phyloP scores from a whole-genome alignment of 2,329 filamentous ascomycete genomes.

The Tympanopsis confertula region DNA sequence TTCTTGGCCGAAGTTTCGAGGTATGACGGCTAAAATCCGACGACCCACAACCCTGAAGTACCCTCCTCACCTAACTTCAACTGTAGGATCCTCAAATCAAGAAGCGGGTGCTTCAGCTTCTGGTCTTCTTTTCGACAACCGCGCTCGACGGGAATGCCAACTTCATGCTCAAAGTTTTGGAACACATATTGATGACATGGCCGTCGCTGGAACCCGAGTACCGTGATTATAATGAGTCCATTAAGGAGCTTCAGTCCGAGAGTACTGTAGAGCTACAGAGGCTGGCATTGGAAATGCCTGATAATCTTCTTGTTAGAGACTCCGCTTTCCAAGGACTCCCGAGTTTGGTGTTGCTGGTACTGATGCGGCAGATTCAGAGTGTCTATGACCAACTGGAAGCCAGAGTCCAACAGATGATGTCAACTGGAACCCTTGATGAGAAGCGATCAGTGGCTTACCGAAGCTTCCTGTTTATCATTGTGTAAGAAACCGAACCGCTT shows the following conservation, averaged over 20 bases:
- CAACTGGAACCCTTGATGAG: conserved; percentile 63
- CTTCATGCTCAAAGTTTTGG: conserved; percentile 81
- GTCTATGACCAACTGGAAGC: conserved; percentile 80
- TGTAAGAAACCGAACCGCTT: conserved; percentile 34
- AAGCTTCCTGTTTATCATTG: conserved; percentile 87
- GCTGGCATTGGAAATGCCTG: conserved; percentile 79
- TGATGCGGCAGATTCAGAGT: too few relatives aligned
- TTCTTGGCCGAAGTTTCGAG: conserved; percentile 61
- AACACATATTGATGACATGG: conserved; percentile 79
- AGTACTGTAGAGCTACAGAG: conserved; percentile 81
- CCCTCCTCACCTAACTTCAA: conserved; percentile 6
- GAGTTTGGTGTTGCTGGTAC: too few relatives aligned
- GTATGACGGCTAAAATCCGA: conserved; percentile 13
- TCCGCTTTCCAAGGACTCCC: background rate
- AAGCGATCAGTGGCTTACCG: conserved; percentile 76
- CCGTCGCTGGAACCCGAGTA: conserved; percentile 62
- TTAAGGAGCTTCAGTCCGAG: conserved; percentile 77
- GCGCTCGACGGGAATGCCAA: conserved; percentile 65
- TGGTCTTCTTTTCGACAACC: conserved; percentile 75
- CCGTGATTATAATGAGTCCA: conserved; percentile 69
- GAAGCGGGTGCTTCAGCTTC: conserved; percentile 69
- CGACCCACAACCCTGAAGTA: background rate
- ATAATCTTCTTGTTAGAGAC: conserved; percentile 62
- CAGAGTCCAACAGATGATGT: conserved; percentile 70
- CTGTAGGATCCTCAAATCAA: conserved; percentile 65